These are phyloP conservation scores for Geosmithia flava DNA, from an alignment of 2,329 filamentous ascomycete genomes.

Conservation along the genomic window DNA sequence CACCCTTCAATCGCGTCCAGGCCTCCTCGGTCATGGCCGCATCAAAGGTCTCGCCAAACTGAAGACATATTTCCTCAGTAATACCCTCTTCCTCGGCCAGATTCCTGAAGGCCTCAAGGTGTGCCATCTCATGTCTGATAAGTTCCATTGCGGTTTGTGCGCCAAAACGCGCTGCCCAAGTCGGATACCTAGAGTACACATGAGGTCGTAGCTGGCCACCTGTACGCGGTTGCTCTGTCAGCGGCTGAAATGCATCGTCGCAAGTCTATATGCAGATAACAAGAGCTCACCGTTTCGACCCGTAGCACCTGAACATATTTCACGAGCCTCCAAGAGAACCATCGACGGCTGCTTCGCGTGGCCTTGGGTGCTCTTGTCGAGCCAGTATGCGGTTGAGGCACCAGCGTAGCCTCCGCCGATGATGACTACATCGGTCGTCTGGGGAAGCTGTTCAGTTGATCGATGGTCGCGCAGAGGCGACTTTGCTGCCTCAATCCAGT, in stretches of 20 bases:
- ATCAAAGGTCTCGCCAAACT: neutral
- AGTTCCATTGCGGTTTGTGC: neutral
- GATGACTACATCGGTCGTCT: slow-evolving; percentile 2
- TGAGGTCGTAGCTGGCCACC: neutral
- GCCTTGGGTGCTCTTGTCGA: slow-evolving; percentile 1
- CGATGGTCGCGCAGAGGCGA: neutral
- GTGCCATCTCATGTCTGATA: neutral
- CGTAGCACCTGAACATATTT: neutral
- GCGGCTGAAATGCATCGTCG: too few species aligned
- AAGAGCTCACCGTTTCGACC: neutral
- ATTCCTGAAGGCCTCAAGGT: neutral
- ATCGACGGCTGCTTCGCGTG: slow-evolving; percentile 6
- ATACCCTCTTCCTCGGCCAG: neutral
- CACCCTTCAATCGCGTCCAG: neutral
- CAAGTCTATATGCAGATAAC: neutral
- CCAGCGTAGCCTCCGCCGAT: slow-evolving; percentile 8
- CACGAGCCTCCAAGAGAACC: slow-evolving; percentile 18
- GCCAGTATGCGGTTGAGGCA: slow-evolving; percentile 6
- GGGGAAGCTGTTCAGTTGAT: slow-evolving; percentile 1
- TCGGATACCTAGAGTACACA: neutral
- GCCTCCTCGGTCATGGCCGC: neutral
- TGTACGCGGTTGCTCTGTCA: neutral
- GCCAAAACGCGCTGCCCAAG: neutral
- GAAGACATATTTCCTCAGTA: neutral
- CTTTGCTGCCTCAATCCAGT: neutral